Conservation (phyloP, 1,284 basidiomycete species). For the Erythrobasidium hasegawianum region DNA sequence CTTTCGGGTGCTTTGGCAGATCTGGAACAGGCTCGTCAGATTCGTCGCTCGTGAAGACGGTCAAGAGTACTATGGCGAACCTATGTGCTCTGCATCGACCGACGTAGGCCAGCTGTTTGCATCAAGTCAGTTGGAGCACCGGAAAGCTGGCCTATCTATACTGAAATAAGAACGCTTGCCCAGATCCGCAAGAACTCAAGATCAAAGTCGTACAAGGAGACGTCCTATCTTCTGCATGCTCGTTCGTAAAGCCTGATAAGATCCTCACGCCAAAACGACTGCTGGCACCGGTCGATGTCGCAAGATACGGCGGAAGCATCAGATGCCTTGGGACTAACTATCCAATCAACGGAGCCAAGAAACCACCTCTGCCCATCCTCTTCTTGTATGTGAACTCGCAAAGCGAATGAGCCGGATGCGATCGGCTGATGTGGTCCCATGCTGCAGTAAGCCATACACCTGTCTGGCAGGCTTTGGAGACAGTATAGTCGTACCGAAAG, state of each 20-base stretch:
- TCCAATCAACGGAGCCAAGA: conserved; percentile 60
- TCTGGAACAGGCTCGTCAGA: conserved; percentile 62
- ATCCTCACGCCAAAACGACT: conserved; percentile 66
- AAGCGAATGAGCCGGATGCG: neutral
- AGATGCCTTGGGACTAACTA: conserved; percentile 78
- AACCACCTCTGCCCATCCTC: conserved; percentile 62
- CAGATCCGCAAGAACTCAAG: conserved; percentile 54
- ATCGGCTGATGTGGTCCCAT: neutral
- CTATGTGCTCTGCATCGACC: conserved; percentile 65
- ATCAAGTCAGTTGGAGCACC: conserved; percentile 1
- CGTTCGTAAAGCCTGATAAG: conserved; percentile 56
- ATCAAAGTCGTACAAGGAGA: conserved; percentile 64
- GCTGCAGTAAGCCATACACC: conserved; percentile 61
- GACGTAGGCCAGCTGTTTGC: conserved; percentile 39
- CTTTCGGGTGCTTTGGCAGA: conserved; percentile 1
- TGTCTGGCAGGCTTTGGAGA: conserved; percentile 65
- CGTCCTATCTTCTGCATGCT: conserved; percentile 61
- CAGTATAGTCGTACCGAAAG: conserved; percentile 37
- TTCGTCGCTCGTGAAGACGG: conserved; percentile 74
- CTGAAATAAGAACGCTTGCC: neutral
- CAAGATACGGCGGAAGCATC: conserved; percentile 56
- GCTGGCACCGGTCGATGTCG: conserved; percentile 61
- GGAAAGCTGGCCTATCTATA: neutral
- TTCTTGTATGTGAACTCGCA: conserved; percentile 56
- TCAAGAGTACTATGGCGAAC: conserved; percentile 70